Percentiles rank a stretch among this genome's conserved stretches.
These are phyloP conservation scores for Backusella tarrabulga DNA, from an alignment of 192 early-diverging fungal species.

Conservation along the genomic window DNA sequence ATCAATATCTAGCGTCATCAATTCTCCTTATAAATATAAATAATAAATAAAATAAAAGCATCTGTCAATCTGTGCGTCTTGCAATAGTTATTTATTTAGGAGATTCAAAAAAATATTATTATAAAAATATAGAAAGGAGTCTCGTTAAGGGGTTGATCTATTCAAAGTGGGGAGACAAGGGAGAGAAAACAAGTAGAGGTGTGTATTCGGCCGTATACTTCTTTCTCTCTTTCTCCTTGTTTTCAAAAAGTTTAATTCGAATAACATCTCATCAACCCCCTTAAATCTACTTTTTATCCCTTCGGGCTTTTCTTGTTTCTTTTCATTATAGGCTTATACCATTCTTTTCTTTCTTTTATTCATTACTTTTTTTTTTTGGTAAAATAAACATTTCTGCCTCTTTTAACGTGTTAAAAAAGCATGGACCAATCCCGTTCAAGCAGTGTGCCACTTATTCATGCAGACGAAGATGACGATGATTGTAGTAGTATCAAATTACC, in stretches of 20 bases:
- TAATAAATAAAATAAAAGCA: background rate
- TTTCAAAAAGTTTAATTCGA: conserved; percentile 6
- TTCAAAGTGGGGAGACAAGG: background rate
- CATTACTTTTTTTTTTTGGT: background rate
- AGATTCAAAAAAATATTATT: background rate
- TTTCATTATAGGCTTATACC: background rate
- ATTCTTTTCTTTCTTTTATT: background rate
- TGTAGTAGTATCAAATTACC: background rate
- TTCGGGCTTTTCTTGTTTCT: background rate
- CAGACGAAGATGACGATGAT: conserved; percentile 7
- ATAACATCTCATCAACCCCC: conserved; percentile 2
- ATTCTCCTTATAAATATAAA: background rate
- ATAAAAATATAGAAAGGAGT: background rate
- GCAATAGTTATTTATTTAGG: background rate
- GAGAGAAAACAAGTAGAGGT: background rate
- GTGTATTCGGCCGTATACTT: background rate
- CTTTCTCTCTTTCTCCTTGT: background rate
- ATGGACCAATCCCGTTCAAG: conserved; percentile 12
- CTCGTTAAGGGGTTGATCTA: background rate
- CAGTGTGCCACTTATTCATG: conserved; percentile 15
- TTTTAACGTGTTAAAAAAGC: background rate
- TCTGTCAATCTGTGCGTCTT: background rate
- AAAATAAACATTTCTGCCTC: background rate
- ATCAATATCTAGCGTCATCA: conserved; percentile 2
- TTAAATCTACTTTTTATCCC: background rate